Evolutionary conservation across 2,329 filamentous ascomycete species (phyloP), one percentile per base, ranked within the genome.

Genomic region (Pseudogymnoascus sp.): DNA sequence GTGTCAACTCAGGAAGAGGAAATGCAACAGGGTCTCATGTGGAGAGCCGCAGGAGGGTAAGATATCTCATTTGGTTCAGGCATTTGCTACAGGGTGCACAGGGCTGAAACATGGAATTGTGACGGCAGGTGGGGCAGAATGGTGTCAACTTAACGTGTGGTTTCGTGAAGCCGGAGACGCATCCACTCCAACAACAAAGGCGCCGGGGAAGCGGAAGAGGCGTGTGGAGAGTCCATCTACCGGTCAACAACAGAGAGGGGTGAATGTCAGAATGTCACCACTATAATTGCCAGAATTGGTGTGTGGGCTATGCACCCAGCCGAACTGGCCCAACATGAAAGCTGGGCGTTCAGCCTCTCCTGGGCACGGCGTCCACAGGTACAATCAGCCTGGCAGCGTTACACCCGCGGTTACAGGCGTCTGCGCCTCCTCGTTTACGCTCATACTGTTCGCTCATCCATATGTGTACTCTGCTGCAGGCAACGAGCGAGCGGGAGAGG

Each of bases 321-420:
- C 46, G 46, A 56, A 56, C 4, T 26, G n/a, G 46, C 19, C 26
- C 26, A 33, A 56, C 46, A 56, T 19, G n/a, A 56, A 56, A 31
- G 21, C 46, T 56, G 46, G 46, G 46, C 46, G 13, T 7, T 19
- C 46, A 56, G 46, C 46, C 46, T 56, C 26, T 33, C 46, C 46
- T 31, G 46, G n/a, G 46, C 46, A 56, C 46, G 11, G 46, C 46
- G 46, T 56, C 26, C 46, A 56, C 26, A 56, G n/a, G 26, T 6
- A 56, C 46, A 56, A 56, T 56, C 46, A 56, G 46, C 46, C 46
- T 13, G 46, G 5, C 46, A 33, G 46, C 46, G 26, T 56, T 56
- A 33, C 46, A 56, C 46, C 46, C n/a, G 46, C 46, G 46, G 46
- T 56, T 56, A 56, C 46, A 56, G 46, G 46, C 46, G 46, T 56